Evolutionary conservation across 179 eudicot species (phyloP).

Genomic region (Corrigiola litoralis): DNA sequence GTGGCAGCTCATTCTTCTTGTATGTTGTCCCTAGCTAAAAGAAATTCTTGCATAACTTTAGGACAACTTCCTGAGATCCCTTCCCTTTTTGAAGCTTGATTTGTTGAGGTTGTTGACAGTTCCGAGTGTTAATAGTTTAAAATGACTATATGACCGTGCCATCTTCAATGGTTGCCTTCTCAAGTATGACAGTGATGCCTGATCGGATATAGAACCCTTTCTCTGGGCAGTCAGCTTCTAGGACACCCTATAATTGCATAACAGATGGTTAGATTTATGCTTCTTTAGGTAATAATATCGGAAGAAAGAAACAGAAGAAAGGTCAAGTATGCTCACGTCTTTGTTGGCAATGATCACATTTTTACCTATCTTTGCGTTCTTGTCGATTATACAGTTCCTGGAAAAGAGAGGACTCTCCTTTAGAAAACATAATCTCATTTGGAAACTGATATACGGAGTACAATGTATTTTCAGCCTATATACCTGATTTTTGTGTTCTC

Average conservation of each 20-base stretch:
- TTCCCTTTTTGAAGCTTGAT: constrained; percentile 4
- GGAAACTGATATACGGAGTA: background rate
- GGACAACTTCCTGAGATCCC: background rate
- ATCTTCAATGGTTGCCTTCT: constrained; percentile 86
- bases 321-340: constrained; percentile 50
- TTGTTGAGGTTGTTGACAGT: background rate
- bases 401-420: background rate
- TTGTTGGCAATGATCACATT: constrained; percentile 76
- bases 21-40: background rate
- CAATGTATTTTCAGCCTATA: too few relatives aligned
- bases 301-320: background rate
- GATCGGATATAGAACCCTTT: constrained; percentile 91
- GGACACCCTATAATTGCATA: constrained; percentile 44
- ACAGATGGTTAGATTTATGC: background rate
- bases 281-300: background rate
- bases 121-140: background rate
- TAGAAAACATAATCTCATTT: background rate
- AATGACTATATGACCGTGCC: constrained; percentile 57
- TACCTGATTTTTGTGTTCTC: constrained; percentile 81
- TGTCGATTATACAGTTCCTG: constrained; percentile 95
- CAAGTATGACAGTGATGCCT: constrained; percentile 66
- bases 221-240: constrained; percentile 76
- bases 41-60: background rate
- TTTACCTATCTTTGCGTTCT: constrained; percentile 89
- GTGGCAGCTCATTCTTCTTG: constrained; percentile 7